phyloP scores from a whole-genome alignment of 2,329 filamentous ascomycete species.

The Fusarium tricinctum region DNA sequence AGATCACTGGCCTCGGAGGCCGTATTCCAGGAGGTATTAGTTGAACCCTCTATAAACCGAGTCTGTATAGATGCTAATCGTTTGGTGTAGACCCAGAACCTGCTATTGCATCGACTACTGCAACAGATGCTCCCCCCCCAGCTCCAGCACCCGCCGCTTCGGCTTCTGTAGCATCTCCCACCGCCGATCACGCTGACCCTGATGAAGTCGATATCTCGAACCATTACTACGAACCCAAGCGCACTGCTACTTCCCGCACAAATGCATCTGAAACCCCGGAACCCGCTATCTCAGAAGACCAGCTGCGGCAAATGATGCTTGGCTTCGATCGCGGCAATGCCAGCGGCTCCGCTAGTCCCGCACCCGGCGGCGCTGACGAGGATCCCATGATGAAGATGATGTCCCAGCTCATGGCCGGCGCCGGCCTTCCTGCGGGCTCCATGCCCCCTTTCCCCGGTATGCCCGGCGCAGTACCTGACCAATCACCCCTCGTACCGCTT shows the following conservation, averaged over 20 bases:
- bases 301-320: constrained; percentile 75
- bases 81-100: constrained; percentile 24
- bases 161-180: constrained; percentile 50
- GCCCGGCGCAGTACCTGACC: constrained; percentile 52
- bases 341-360: constrained; percentile 46
- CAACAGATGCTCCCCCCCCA: constrained; percentile 49
- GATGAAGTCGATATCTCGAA: constrained; percentile 85
- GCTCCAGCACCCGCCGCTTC: constrained; percentile 53
- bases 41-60: neutral
- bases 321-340: constrained; percentile 60
- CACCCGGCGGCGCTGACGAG: constrained; percentile 43
- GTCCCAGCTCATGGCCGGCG: constrained; percentile 75
- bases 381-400: constrained; percentile 74
- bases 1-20: constrained; percentile 78
- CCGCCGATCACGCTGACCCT: constrained; percentile 69
- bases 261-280: constrained; percentile 50
- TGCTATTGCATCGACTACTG: constrained; percentile 34
- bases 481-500: constrained; percentile 53
- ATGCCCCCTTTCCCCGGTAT: constrained; percentile 55
- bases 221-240: constrained; percentile 74
- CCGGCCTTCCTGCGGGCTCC: constrained; percentile 49
- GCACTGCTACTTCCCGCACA: constrained; percentile 51
- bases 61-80: neutral
- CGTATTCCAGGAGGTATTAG: constrained; percentile 53
- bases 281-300: constrained; percentile 65